Conservation (phyloP, 1,284 basidiomycete genomes). For the Trichosporon sp. region DNA sequence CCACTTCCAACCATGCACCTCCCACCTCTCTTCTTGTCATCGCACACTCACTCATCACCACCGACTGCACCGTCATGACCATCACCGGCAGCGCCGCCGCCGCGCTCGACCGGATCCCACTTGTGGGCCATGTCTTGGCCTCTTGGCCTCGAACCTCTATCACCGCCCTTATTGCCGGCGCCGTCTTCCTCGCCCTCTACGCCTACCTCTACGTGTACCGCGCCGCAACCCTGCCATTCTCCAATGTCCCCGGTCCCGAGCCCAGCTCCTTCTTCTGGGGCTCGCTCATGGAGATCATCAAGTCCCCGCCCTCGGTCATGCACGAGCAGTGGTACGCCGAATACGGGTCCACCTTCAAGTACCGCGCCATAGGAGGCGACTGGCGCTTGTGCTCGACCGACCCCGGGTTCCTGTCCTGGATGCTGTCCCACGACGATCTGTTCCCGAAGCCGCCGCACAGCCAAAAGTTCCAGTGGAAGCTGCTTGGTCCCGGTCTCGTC, state of each 20-base stretch:
- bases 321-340: constrained; percentile 36
- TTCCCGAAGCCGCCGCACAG: constrained; percentile 68
- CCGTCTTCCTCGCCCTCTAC: constrained; percentile 21
- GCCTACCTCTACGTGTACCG: constrained; percentile 29
- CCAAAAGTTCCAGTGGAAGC: neutral
- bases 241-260: constrained; percentile 34
- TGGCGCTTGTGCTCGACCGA: constrained; percentile 65
- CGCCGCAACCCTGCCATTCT: constrained; percentile 11
- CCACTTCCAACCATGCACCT: neutral
- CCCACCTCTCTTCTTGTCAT: neutral
- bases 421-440: constrained; percentile 64
- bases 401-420: constrained; percentile 64
- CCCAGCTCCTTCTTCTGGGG: constrained; percentile 34
- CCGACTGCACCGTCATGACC: neutral
- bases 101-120: neutral
- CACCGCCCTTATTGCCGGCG: neutral
- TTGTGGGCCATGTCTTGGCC: neutral
- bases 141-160: neutral
- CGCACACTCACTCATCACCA: neutral
- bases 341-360: constrained; percentile 39
- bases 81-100: neutral
- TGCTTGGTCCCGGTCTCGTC: constrained; percentile 32
- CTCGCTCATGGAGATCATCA: constrained; percentile 30
- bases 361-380: constrained; percentile 29
- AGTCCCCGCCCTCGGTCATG: constrained; percentile 25